Base-by-base conservation (phyloP, 1,139 yeast genomes). In the Arxiozyma bovina region DNA sequence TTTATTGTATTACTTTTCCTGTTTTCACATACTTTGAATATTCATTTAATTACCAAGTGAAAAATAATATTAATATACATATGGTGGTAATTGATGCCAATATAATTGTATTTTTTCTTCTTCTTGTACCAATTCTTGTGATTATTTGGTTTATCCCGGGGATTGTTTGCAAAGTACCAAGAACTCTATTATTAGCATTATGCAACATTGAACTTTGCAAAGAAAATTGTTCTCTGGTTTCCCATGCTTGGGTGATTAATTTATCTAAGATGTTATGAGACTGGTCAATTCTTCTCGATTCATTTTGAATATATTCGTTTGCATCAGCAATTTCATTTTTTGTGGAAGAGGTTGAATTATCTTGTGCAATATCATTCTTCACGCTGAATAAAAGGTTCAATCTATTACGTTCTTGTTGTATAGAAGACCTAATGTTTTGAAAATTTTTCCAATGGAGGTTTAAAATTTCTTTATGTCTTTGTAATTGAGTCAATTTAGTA, bases 71-170 rank as follows among this genome's bases (percentile, higher is more conserved):
- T 52, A 91, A 64, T 34, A 90, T 83, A 73, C 98, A 88, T 41
- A 80, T 60, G 4, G 91, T 78, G 50, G 90, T 85, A 51, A 93
- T 78, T 5, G 77, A 63, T 4, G 96, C 94, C 68, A 93, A 72
- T n/a, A 93, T 87, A 48, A 93, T 69, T 22, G 95, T 85, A 68
- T 93, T 96, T 59, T 97, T 80, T 72, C 85, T 87, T 70, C 93
- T 84, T 63, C 98, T 77, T 2, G 96, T 85, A 68, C 90, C 90
- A 61, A 93, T 91, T 68, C 85, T 86, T 20, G 85, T 75, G 45
- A 93, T 81, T 56, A 94, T 70, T 17, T 82, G 81, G 66, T 85
- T 87, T 50, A 93, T 74, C 0, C 97, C 98, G 0, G 99, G 99
- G 47, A 93, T 79, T 50, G 78, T 70, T 62, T 80, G 82, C 50